Conservation (phyloP, 305 asterid genomes). For the Ilex paraguariensis region DNA sequence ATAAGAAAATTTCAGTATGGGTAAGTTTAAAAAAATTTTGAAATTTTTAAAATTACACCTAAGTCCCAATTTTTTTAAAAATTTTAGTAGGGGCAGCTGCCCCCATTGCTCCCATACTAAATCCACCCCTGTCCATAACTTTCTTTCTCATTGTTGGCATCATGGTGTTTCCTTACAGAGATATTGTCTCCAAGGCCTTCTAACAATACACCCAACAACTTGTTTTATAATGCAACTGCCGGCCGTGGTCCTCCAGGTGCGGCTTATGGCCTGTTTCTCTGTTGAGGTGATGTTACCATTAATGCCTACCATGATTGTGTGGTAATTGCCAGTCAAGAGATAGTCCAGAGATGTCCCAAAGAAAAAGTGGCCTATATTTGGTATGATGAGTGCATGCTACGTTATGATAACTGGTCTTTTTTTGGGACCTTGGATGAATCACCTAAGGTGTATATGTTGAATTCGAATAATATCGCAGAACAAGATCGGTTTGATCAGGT, state of each 20-base stretch:
- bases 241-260: neutral
- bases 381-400: constrained; percentile 11
- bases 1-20: too few species aligned
- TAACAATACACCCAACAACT: neutral
- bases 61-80: too few species aligned
- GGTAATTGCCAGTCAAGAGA: neutral
- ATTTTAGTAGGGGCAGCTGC: too few species aligned
- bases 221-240: constrained; percentile 2
- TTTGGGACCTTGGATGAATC: neutral
- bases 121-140: too few species aligned
- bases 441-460: accelerated
- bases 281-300: constrained; percentile 15
- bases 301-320: constrained; percentile 7
- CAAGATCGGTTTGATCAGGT: neutral
- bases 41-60: too few species aligned
- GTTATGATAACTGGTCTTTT: constrained; percentile 11
- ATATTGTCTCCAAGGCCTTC: neutral
- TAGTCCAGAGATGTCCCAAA: neutral
- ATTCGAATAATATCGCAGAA: neutral
- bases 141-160: too few species aligned
- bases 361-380: constrained; percentile 4
- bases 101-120: too few species aligned
- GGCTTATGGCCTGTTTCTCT: constrained; percentile 18
- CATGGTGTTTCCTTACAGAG: too few species aligned
- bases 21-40: too few species aligned